A percentile compares a stretch with the other conserved stretches of the same genome.
Conservation (phyloP, 2,329 filamentous ascomycete species). For the Penicillium sp. region DNA sequence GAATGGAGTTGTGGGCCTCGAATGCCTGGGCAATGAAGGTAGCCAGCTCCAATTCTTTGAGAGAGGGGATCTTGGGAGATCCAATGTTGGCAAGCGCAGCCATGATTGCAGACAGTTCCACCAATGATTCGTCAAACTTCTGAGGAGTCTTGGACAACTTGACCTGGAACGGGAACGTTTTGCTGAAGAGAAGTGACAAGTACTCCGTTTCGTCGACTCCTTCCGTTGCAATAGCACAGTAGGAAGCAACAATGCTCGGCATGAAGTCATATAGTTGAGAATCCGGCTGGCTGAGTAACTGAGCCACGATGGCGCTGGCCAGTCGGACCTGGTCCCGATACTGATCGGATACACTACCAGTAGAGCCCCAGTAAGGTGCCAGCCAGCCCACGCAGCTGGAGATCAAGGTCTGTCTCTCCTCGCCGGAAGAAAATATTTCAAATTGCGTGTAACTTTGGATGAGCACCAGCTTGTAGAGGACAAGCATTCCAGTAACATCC, state of each 20-base stretch:
- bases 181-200: slow-evolving; percentile 86
- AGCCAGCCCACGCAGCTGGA: slow-evolving; percentile 88
- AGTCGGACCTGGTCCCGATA: slow-evolving; percentile 91
- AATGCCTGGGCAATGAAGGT: slow-evolving; percentile 74
- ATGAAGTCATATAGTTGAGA: slow-evolving; percentile 85
- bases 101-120: slow-evolving; percentile 84
- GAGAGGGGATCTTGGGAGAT: slow-evolving; percentile 69
- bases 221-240: slow-evolving; percentile 69
- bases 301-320: slow-evolving; percentile 88
- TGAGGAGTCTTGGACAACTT: slow-evolving; percentile 61
- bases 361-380: slow-evolving; percentile 85
- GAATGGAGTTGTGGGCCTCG: slow-evolving; percentile 81
- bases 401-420: slow-evolving; percentile 70
- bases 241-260: slow-evolving; percentile 86
- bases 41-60: slow-evolving; percentile 74
- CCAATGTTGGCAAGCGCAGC: slow-evolving; percentile 75
- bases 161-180: slow-evolving; percentile 80
- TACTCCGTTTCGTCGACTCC: slow-evolving; percentile 57
- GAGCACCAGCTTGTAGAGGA: slow-evolving; percentile 86
- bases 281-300: slow-evolving; percentile 73
- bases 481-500: slow-evolving; percentile 81
- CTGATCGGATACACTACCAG: slow-evolving; percentile 70
- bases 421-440: slow-evolving; percentile 73
- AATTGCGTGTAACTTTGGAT: slow-evolving; percentile 88
- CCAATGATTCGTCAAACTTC: slow-evolving; percentile 78